phyloP scores from a whole-genome alignment of 768 basidiomycete species.

The Paxillus rubicundulus region DNA sequence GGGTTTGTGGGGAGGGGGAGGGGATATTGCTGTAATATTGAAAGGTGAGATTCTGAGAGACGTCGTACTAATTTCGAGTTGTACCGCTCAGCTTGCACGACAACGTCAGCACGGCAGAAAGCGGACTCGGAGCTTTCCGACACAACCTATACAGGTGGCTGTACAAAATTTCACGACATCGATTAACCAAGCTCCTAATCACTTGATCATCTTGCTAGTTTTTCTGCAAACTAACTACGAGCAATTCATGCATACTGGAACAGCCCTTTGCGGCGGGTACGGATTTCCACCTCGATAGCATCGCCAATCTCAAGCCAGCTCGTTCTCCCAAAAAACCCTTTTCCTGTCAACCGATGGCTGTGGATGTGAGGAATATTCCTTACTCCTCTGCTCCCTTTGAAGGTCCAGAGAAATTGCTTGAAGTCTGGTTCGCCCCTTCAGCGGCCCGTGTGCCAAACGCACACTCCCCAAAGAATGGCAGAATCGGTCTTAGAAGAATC shows the following conservation, averaged over 20 bases:
- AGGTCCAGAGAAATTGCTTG: constrained; percentile 92
- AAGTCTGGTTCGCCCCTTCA: constrained; percentile 95
- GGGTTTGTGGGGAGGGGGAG: too few relatives aligned
- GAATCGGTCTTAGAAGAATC: constrained; percentile 74
- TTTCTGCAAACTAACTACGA: constrained; percentile 16
- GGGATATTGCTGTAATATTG: too few relatives aligned
- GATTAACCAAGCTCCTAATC: neutral
- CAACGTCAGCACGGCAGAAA: too few relatives aligned
- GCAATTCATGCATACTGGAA: constrained; percentile 44
- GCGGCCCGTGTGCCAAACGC: constrained; percentile 54
- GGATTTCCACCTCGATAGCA: constrained; percentile 49
- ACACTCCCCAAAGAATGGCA: constrained; percentile 37
- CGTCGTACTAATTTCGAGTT: too few relatives aligned
- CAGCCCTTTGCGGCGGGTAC: constrained; percentile 35
- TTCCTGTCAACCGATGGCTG: constrained; percentile 21
- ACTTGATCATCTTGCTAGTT: constrained; percentile 13
- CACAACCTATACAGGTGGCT: constrained; percentile 24
- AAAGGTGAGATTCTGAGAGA: too few relatives aligned
- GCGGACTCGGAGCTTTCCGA: constrained; percentile 11
- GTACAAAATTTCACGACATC: constrained; percentile 15
- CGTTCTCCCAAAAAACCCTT: neutral
- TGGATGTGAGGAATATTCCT: constrained; percentile 19
- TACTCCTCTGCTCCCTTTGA: constrained; percentile 65
- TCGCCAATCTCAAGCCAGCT: constrained; percentile 24
- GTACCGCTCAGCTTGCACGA: too few relatives aligned